Evolutionary conservation across 495 filamentous ascomycete species (phyloP).

Genomic region (Lindgomyces ingoldianus): DNA sequence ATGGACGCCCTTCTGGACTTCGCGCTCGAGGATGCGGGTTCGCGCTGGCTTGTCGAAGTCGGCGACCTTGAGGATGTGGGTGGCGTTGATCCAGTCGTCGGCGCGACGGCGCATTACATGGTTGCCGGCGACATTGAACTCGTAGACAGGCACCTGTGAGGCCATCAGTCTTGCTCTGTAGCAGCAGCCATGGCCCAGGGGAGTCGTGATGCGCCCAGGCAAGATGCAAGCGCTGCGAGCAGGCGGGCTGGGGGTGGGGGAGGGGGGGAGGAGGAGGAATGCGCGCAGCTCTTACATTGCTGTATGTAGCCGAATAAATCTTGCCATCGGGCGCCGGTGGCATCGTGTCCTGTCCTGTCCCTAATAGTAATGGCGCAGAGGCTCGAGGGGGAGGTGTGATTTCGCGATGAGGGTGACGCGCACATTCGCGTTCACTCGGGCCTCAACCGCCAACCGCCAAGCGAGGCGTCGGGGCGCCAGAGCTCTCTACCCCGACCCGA

Average conservation of each 20-base stretch:
- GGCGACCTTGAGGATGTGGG: slow-evolving; percentile 88
- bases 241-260: neutral
- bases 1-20: slow-evolving; percentile 93
- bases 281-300: slow-evolving; percentile 66
- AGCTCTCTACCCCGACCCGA: slow-evolving; percentile 17
- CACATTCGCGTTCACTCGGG: neutral
- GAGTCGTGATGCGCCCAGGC: slow-evolving; percentile 1
- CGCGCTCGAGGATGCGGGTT: slow-evolving; percentile 91
- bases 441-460: slow-evolving; percentile 2
- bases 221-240: neutral
- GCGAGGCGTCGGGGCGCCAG: slow-evolving; percentile 5
- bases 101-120: slow-evolving; percentile 85
- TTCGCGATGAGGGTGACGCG: slow-evolving; percentile 25
- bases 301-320: slow-evolving; percentile 91
- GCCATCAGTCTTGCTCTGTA: slow-evolving; percentile 6
- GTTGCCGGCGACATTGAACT: slow-evolving; percentile 76
- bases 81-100: slow-evolving; percentile 94
- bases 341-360: slow-evolving; percentile 29
- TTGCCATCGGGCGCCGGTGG: slow-evolving; percentile 40
- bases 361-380: neutral
- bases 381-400: slow-evolving; percentile 18
- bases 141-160: slow-evolving; percentile 83
- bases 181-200: neutral
- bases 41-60: slow-evolving; percentile 86
- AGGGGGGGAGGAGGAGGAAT: slow-evolving; percentile 10